These are phyloP conservation scores for Crucihimalaya himalaica DNA, from an alignment of 345 rosid species.

Conservation along the genomic window DNA sequence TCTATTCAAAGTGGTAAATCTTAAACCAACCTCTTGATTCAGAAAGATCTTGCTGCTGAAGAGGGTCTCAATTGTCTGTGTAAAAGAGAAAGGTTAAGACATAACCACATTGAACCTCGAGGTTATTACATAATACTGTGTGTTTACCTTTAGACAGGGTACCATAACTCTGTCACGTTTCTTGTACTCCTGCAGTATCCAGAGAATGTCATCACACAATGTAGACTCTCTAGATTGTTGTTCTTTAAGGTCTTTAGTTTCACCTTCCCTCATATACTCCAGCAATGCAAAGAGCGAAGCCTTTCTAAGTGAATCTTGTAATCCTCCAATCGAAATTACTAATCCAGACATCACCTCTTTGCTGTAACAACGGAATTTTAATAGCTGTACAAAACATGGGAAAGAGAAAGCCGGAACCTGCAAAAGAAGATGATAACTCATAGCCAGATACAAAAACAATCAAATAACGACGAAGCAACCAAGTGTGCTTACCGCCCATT, in stretches of 20 bases:
- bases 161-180: conserved; percentile 76
- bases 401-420: conserved; percentile 83
- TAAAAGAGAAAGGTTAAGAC: conserved; percentile 24
- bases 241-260: conserved; percentile 44
- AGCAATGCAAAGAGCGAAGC: conserved; percentile 66
- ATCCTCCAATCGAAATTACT: conserved; percentile 85
- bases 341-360: conserved; percentile 71
- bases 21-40: conserved; percentile 70
- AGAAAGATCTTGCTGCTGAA: conserved; percentile 63
- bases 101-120: conserved; percentile 3
- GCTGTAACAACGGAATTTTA: conserved; percentile 68
- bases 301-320: conserved; percentile 84
- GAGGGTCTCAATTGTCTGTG: conserved; percentile 80
- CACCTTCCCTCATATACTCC: conserved; percentile 61
- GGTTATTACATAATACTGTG: background rate
- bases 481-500: conserved; percentile 71
- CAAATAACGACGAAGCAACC: conserved; percentile 10
- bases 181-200: conserved; percentile 76
- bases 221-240: conserved; percentile 50
- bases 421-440: conserved; percentile 38
- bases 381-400: conserved; percentile 76
- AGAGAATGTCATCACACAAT: conserved; percentile 65
- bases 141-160: conserved; percentile 80
- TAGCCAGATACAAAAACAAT: background rate
- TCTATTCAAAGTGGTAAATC: background rate